Evolutionary conservation across 345 rosid genomes (phyloP).

Genomic region (Microthlaspi erraticum): DNA sequence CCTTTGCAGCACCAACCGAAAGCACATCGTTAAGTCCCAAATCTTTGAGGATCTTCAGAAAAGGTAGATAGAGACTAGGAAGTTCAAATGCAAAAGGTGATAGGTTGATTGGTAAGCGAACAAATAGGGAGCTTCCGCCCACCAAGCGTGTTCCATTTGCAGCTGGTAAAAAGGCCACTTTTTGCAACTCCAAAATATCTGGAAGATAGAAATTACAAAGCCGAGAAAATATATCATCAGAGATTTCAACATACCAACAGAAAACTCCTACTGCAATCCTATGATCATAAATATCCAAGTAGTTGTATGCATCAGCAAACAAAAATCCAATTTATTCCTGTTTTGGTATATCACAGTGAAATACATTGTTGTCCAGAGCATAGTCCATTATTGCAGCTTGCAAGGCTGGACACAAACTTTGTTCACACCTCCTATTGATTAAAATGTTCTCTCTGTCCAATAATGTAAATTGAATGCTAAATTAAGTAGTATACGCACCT

Average conservation of each 20-base stretch:
- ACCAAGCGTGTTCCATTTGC: slow-evolving; percentile 96
- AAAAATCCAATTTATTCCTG: not conserved
- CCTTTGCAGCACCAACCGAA: slow-evolving; percentile 73
- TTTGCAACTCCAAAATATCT: slow-evolving; percentile 73
- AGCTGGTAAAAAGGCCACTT: slow-evolving; percentile 86
- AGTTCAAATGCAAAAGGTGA: slow-evolving; percentile 96
- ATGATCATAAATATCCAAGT: not conserved
- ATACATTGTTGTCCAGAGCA: slow-evolving; percentile 6
- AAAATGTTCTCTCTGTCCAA: slow-evolving; percentile 9
- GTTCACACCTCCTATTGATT: slow-evolving; percentile 8
- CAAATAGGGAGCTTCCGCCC: slow-evolving; percentile 75
- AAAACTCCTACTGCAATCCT: slow-evolving; percentile 21
- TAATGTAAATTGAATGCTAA: slow-evolving; percentile 11
- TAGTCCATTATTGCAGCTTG: slow-evolving; percentile 23
- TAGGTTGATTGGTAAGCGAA: slow-evolving; percentile 71
- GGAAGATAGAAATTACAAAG: slow-evolving; percentile 35
- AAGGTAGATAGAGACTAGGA: slow-evolving; percentile 79
- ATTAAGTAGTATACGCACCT: slow-evolving; percentile 51
- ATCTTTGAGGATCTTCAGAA: slow-evolving; percentile 75
- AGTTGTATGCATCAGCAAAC: slow-evolving; percentile 5
- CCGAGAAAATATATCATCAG: slow-evolving; percentile 16
- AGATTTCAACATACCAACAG: slow-evolving; percentile 11
- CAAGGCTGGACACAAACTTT: slow-evolving; percentile 21
- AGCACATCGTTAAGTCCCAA: slow-evolving; percentile 84
- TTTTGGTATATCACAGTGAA: slow-evolving; percentile 11